These are phyloP conservation scores for Aspergillus ibericus DNA, from an alignment of 2,329 filamentous ascomycete genomes.

Conservation along the genomic window DNA sequence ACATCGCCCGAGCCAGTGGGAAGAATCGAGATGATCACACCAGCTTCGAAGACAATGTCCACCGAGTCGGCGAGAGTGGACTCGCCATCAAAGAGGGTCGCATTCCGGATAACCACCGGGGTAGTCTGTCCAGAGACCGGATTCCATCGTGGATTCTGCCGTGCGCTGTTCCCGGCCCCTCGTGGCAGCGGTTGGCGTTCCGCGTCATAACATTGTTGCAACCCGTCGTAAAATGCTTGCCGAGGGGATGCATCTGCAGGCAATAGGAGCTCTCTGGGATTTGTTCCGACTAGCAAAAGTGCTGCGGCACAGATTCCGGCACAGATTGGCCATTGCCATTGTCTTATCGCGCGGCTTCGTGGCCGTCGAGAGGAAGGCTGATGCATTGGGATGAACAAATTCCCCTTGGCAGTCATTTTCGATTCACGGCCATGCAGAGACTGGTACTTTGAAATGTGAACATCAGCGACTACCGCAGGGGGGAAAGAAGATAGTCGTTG, in stretches of 20 bases:
- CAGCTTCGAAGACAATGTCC: neutral
- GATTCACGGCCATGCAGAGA: neutral
- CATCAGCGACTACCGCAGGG: neutral
- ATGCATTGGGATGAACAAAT: neutral
- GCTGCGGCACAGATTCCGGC: neutral
- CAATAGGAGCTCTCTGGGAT: neutral
- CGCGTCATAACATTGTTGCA: neutral
- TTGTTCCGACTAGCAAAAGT: neutral
- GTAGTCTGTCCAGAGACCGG: neutral
- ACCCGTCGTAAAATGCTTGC: neutral
- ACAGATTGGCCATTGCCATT: neutral
- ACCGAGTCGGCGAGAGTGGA: neutral
- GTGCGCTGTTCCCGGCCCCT: neutral
- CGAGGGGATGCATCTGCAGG: neutral
- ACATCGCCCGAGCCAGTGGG: neutral
- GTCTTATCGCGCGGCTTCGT: neutral
- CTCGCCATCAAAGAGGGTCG: slow-evolving; percentile 1
- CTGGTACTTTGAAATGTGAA: neutral
- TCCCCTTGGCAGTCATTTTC: neutral
- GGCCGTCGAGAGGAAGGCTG: neutral
- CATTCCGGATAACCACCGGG: neutral
- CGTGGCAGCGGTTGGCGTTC: neutral
- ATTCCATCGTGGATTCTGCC: neutral
- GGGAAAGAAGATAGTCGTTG: neutral
- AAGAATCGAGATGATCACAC: neutral